Base-by-base conservation (phyloP, 1,139 yeast genomes). In the Debaryomyces sp. region DNA sequence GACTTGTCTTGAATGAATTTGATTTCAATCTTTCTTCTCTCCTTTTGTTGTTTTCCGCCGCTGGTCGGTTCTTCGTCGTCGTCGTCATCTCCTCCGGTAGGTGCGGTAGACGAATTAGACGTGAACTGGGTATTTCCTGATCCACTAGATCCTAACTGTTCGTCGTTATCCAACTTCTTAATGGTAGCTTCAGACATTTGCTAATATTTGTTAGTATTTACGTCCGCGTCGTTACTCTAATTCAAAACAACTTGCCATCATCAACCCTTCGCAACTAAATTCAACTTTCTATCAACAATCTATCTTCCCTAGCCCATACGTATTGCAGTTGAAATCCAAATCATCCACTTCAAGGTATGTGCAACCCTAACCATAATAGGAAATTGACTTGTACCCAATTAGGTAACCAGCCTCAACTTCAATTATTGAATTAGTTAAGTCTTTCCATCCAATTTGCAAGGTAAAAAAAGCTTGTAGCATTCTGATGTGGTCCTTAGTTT, bases 1-100 rank as follows among this genome's bases (percentile, higher is more conserved):
- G 97, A 89, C 73, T 94, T 94, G 71, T 94, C 97, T 71, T 92
- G 96, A 63, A 94, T 94, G 65, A 94, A 94, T 75, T 91, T 90
- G 70, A 94, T 94, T 70, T 94, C 98, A 65, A 94, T 94, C 73
- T 94, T 94, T 73, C 98, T 87, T 72, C 98, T 83, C 71, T 94
- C 98, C 64, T 91, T 83, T 55, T 68, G 82, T 50, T 71, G 76
- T 62, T 80, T 80, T 37, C 80, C 80, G 45, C 81, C 75, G 8
- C 81, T 74, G 49, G 81, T 73, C 54, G 79, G 80, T 55, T 81
- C 87, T 50, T 87, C 96, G 53, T 88, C 96, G 55, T 88, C 96
- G 51, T 85, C 89, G 44, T 72, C 78, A 50, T 70, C 78, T 5
- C 60, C 66, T 15, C 64, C 70, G 26, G 59, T 57, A 34, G 62